Base-by-base conservation (phyloP, 2,329 filamentous ascomycete species). In the Ramichloridium luteum region DNA sequence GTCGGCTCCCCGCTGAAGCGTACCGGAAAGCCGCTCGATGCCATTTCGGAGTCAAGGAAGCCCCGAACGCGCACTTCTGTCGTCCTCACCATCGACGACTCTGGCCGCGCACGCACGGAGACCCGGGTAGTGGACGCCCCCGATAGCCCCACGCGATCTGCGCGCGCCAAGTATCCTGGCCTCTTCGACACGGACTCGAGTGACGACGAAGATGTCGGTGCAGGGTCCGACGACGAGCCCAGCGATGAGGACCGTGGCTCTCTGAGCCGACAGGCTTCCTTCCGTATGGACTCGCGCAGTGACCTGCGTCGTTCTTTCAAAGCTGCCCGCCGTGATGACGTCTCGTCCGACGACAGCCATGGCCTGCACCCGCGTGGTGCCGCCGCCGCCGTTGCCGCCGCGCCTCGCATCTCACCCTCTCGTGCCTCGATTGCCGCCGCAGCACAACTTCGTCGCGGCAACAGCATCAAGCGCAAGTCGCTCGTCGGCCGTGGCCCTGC, bases 1-100 rank as follows among this genome's bases (percentile, higher is more conserved):
- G 58, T 57, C 17, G 55, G 59, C 3, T 67, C 64, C 11, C 64
- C 64, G 1, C 36, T 66, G 13, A 67, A 67, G 46, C 54, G 62
- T 6, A 50, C 56, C 35, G 60, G 57, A 18, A 48, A 41, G 2
- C 56, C 56, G 11, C 52, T 67, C 3, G 56, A 55, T 20, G 55
- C 61, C 5, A 67, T 67, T 10, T 61, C 62, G 3, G 64, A 67
- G 40, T 45, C 56, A 28, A 51, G 53, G 37, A 55, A 56, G 32
- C 35, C 50, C 6, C 43, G 46, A 14, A 53, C 57, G 6, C 53
- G 56, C 30, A 59, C 59, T 28, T 59, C 61, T 5, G 55, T 67
- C 13, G 51, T 67, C 22, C 38, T 57, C 25, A 56, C 51, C 4
- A 56, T 67, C 20, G 64, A 66, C 39, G 61, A 64, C 38, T 59